phyloP scores from a whole-genome alignment of 306 rosid genomes.

The Lotus japonicus region DNA sequence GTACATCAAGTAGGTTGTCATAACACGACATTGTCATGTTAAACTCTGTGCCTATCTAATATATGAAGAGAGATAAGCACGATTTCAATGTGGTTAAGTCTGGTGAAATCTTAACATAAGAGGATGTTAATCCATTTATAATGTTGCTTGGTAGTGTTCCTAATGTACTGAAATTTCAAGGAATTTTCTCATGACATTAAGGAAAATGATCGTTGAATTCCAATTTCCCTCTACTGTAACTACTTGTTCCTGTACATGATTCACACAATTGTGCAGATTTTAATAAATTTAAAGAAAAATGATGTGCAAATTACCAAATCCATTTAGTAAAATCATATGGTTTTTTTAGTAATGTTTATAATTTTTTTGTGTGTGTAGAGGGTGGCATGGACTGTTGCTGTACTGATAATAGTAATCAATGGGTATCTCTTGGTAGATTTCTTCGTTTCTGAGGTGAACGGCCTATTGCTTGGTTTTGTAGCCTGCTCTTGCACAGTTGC shows the following conservation, averaged over 20 bases:
- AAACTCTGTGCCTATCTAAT: no score
- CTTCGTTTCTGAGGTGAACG: constrained; percentile 53
- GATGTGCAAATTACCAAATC: constrained; percentile 5
- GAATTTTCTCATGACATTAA: background rate
- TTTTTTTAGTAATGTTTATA: background rate
- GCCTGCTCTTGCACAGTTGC: constrained; percentile 53
- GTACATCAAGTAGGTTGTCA: background rate
- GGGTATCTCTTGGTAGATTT: constrained; percentile 77
- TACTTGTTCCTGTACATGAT: background rate
- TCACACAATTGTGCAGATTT: background rate
- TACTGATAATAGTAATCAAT: constrained; percentile 66
- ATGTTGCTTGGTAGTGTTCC: background rate
- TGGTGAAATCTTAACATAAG: no score
- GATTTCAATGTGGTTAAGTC: no score
- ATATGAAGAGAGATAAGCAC: no score
- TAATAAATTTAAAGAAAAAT: background rate
- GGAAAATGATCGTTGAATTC: background rate
- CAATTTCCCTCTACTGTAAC: background rate
- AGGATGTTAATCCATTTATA: no score
- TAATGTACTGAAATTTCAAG: background rate
- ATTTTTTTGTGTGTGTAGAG: constrained; percentile 46
- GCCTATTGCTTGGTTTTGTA: constrained; percentile 43
- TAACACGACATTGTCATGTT: no score
- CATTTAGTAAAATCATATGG: background rate
- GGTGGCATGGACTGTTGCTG: constrained; percentile 82